Evolutionary conservation across 345 rosid species (phyloP).

Genomic region (Turritis glabra): DNA sequence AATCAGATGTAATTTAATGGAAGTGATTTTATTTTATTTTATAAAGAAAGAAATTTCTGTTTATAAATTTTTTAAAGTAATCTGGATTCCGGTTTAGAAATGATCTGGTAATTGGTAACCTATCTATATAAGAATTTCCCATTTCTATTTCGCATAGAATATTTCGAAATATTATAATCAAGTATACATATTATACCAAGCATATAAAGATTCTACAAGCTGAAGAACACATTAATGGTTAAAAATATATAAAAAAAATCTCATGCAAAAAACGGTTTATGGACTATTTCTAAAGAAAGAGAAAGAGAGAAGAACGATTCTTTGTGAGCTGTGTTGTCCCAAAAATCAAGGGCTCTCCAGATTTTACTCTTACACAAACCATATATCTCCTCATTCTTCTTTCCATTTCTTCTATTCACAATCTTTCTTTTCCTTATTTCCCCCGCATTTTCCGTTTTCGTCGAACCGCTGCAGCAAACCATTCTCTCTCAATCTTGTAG

Average conservation of each 20-base stretch:
- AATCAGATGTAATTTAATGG: background rate
- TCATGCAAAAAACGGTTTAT: constrained; percentile 27
- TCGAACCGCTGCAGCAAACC: constrained; percentile 12
- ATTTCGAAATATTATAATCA: background rate
- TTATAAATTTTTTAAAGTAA: background rate
- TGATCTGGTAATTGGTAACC: too few relatives aligned
- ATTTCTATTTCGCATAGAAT: background rate
- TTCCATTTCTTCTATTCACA: constrained; percentile 25
- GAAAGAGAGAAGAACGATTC: constrained; percentile 13
- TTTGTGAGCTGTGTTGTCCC: constrained; percentile 27
- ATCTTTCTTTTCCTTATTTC: constrained; percentile 19
- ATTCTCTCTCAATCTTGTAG: constrained; percentile 15
- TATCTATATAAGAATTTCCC: too few relatives aligned
- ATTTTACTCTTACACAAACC: constrained; percentile 35
- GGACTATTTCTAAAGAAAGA: constrained; percentile 22
- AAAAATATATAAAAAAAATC: background rate
- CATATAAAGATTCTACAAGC: background rate
- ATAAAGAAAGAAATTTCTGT: background rate
- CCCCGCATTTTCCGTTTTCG: constrained; percentile 34
- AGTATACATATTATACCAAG: background rate
- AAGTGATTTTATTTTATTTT: background rate
- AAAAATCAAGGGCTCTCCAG: constrained; percentile 34
- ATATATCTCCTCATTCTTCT: constrained; percentile 26
- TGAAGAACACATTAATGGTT: background rate
- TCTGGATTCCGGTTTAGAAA: background rate